Evolutionary conservation across 2,329 filamentous ascomycete species (phyloP), one percentile per base, ranked within the genome.

Genomic region (Arachnomyces sp.): DNA sequence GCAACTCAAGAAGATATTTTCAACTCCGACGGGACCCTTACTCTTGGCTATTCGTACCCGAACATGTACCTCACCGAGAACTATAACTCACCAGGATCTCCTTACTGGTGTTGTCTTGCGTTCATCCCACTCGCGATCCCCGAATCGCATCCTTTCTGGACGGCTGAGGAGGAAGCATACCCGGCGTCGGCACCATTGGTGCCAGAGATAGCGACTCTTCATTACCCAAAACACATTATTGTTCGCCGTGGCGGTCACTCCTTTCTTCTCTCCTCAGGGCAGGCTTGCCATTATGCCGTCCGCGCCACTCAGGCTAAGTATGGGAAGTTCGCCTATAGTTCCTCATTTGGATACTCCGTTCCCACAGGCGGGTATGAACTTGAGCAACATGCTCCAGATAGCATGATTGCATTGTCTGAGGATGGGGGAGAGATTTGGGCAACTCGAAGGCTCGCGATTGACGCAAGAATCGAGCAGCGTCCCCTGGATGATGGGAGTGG

Each of bases 41-140:
- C 77, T 2, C 76, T 87, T 43, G 84, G 84, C 39, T 89, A 86
- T 57, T 79, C 78, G 0, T 89, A 87, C 55, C 81, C 83, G 12
- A 88, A 87, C 56, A 85, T 83, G 70, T 87, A 83, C 61, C 76
- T 88, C 64, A 81, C 82, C 0, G 84, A 89, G 61, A 88, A 89
- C 57, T 89, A 89, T 64, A 89, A 89, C 61, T 86, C 81, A 7
- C 82, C 84, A 0, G 81, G 81, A 9, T 67, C 63, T 1, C 65
- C 83, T 51, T 88, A 88, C 59, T 89, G 84, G 84, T 82, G 81
- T 38, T 88, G 84, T 62, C 67, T 88, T 15, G 77, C 82, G 1
- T 89, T 89, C 54, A 82, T 84, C 33, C 81, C 81, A 38, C 68
- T 89, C 2, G 82, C 81, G 1, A 71, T 85, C 9, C 77, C 83